These are phyloP conservation scores for Furcasterigmium sp. DNA, from an alignment of 2,329 filamentous ascomycete species.

Conservation along the genomic window DNA sequence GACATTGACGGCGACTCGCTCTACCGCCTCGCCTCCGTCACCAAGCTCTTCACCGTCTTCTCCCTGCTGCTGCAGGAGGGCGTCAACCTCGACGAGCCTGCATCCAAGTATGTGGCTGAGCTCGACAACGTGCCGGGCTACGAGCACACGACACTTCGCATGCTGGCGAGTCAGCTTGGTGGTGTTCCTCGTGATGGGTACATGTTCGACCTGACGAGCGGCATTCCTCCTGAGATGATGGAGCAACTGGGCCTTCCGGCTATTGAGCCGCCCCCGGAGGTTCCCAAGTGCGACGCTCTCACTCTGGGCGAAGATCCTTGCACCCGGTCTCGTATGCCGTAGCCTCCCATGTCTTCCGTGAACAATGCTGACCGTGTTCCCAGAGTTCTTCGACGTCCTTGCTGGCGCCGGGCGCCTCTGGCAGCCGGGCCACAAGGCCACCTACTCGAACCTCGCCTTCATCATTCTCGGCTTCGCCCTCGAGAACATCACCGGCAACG, in stretches of 20 bases:
- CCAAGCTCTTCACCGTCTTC: conserved; percentile 34
- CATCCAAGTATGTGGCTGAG: conserved; percentile 6
- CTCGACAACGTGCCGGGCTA: conserved; percentile 23
- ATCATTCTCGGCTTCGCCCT: conserved; percentile 15
- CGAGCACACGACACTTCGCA: conserved; percentile 11
- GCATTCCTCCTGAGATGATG: conserved; percentile 1
- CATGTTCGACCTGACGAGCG: conserved; percentile 8
- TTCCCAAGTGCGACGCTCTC: conserved; percentile 11
- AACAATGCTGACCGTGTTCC: too few species aligned
- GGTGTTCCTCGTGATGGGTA: conserved; percentile 11
- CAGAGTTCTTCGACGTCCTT: conserved; percentile 14
- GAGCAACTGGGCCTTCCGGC: conserved; percentile 7
- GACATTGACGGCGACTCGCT: conserved; percentile 32
- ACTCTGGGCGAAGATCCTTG: conserved; percentile 5
- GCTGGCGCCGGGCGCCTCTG: conserved; percentile 11
- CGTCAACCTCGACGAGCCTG: conserved; percentile 10
- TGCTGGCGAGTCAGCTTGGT: conserved; percentile 12
- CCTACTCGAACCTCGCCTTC: conserved; percentile 17
- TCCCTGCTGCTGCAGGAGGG: conserved; percentile 21
- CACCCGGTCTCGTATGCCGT: conserved; percentile 2
- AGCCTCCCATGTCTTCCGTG: neutral
- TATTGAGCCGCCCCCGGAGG: conserved; percentile 4
- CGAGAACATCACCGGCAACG: conserved; percentile 13
- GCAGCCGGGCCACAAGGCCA: conserved; percentile 10
- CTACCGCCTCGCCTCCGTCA: conserved; percentile 35